Evolutionary conservation across 371 early-diverging fungal genomes (phyloP), one percentile per base, ranked within the genome.

Genomic region (Actinomucor elegans): DNA sequence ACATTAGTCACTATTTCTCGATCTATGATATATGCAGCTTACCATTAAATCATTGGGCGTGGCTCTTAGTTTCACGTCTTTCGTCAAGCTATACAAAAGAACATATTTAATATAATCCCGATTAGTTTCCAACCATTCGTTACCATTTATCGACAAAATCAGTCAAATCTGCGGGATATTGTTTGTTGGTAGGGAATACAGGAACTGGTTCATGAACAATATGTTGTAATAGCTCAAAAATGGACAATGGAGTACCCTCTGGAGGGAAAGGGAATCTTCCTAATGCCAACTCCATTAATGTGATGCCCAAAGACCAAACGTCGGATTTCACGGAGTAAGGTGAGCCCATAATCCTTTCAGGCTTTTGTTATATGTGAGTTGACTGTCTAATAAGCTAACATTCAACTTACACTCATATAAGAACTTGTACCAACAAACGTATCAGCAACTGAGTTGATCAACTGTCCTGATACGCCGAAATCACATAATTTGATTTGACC

Each of bases 401-500:
- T 17, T 29, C 1, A 3, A 84, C 86, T 73, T 79, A 92, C 92
- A 72, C 91, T 87, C 92, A 94, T 91, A 69, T 94, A 94, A n/a
- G 85, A 85, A 57, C 87, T 85, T 17, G 95, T 94, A 14, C 95
- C 95, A 17, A 91, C 91, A 82, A 92, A 93, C 11, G 94, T 92
- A 55, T 91, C 89, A 31, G 92, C 93, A 24, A 91, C 83, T 8
- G 92, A 88, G 70, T 92, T 89, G 57, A 89, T 86, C 15, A 90
- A 59, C 60, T 88, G 84, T 10, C 90, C 90, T 40, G 89, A 87
- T 21, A 94, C 93, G 40, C 94, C 91, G 73, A 90, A 90, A 71
- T 97, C 97, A 72, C 96, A 96, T 36, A 97, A 73, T 67, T 96
- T 97, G 35, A 97, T 89, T 58, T 96, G 84, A 36, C 96, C 97